Evolutionary conservation across 1,284 basidiomycete species (phyloP), one percentile per base, ranked within the genome.

Genomic region (Cutaneotrichosporon cavernicola): DNA sequence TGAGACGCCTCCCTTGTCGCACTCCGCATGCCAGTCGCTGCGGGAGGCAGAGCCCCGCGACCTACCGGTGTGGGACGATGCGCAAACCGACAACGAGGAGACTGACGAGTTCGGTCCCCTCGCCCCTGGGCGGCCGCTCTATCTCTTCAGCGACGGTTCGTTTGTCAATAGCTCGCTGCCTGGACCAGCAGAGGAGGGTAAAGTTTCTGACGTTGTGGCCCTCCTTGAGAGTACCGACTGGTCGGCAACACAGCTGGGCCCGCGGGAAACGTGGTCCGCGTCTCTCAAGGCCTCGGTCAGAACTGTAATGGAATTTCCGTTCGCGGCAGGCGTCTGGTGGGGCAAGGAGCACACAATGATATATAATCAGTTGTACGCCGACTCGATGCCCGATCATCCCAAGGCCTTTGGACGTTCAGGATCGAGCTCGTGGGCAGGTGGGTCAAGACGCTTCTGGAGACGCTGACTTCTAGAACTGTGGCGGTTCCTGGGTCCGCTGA

Each of bases 291-390:
- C 31, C 32, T 18, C 63, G 71, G 70, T 75, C 11, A 65, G 65
- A 1, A 58, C 76, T 11, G 70, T 79, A 38, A 71, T 78, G 69
- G 65, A 70, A 30, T 74, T 76, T 50, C 78, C 78, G 0, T 69
- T 75, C 53, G 70, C 75, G 46, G 74, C 72, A 22, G 75, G 71
- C 36, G 56, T 81, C 6, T 81, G 78, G 78, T 79, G 77, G 76
- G 77, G 78, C 13, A 65, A 69, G 56, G 76, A 80, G 22, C 61
- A 77, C 32, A 77, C 76, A 3, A 53, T 79, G 60, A 69, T 81
- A 14, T 81, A 81, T 66, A 81, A 81, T 60, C 72, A 74, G 53
- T 65, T 67, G 1, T 79, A 76, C 47, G 72, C 77, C 9, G 72
- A 73, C 60, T 21, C 47, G 4, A 43, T 34, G 8, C 18, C 65